These are phyloP conservation scores for Barnettozyma wickerhamii DNA, from an alignment of 805 yeast genomes.

Conservation along the genomic window DNA sequence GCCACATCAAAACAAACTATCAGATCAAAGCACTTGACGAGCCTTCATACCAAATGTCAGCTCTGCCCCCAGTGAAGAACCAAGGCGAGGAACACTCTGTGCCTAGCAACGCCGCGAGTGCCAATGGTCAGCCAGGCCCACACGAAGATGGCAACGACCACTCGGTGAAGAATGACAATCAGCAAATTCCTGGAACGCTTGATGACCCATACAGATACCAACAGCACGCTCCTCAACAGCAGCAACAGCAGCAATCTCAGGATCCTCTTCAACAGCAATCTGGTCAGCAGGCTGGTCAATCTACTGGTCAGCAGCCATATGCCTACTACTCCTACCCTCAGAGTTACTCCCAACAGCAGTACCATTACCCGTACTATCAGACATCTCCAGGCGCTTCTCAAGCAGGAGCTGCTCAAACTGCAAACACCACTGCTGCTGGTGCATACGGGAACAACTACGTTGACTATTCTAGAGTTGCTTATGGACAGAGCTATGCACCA, in stretches of 20 bases:
- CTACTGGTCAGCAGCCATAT: conserved; percentile 11
- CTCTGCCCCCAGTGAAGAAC: conserved; percentile 2
- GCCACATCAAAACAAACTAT: conserved; percentile 1
- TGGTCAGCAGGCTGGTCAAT: conserved; percentile 8
- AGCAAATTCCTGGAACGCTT: conserved; percentile 1
- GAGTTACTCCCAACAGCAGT: conserved; percentile 15
- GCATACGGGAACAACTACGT: conserved; percentile 20
- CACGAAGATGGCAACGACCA: conserved; percentile 2
- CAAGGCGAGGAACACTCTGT: neutral
- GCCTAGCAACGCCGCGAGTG: neutral
- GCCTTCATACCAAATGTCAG: conserved; percentile 1
- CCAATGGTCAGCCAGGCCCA: neutral
- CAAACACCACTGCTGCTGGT: conserved; percentile 5
- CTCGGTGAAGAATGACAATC: conserved; percentile 2
- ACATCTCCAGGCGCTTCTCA: conserved; percentile 3
- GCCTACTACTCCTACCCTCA: conserved; percentile 14
- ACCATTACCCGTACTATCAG: conserved; percentile 25
- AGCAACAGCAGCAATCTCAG: conserved; percentile 14
- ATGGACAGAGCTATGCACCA: conserved; percentile 22
- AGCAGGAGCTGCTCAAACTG: conserved; percentile 4
- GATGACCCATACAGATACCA: conserved; percentile 12
- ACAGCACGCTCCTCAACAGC: no score
- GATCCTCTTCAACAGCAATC: conserved; percentile 8
- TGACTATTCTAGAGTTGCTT: conserved; percentile 22
- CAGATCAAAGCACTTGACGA: neutral